These are phyloP conservation scores for Scortechinia acanthostroma DNA, from an alignment of 2,329 filamentous ascomycete species.

Conservation along the genomic window DNA sequence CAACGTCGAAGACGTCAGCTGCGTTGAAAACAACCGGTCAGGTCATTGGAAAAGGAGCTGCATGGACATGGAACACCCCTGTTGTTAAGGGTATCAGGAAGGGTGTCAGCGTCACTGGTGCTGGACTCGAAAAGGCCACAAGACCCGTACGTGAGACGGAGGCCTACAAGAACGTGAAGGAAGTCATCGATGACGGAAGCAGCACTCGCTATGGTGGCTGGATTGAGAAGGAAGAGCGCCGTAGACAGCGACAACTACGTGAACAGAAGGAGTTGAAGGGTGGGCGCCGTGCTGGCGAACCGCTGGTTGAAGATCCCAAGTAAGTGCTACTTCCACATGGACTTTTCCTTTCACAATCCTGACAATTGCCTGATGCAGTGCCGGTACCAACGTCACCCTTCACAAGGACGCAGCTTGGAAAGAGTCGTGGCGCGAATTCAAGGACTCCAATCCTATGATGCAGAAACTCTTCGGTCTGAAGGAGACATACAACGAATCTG, in stretches of 20 bases:
- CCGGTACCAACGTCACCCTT: slow-evolving; percentile 85
- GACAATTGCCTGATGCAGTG: too few relatives aligned
- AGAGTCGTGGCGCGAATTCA: slow-evolving; percentile 95
- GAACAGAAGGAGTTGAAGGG: background rate
- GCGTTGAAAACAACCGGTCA: slow-evolving; percentile 80
- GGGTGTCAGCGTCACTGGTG: slow-evolving; percentile 77
- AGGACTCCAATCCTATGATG: slow-evolving; percentile 79
- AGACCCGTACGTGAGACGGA: slow-evolving; percentile 89
- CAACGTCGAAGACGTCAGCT: slow-evolving; percentile 40
- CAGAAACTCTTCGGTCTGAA: slow-evolving; percentile 84
- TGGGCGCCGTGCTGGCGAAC: slow-evolving; percentile 36
- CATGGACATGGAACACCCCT: slow-evolving; percentile 94
- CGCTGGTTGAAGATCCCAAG: slow-evolving; percentile 78
- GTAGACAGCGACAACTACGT: slow-evolving; percentile 39
- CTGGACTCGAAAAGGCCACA: slow-evolving; percentile 87
- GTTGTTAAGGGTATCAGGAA: slow-evolving; percentile 87
- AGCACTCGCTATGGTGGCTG: slow-evolving; percentile 94
- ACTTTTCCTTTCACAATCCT: too few relatives aligned
- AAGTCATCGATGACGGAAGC: slow-evolving; percentile 94
- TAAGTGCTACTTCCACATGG: slow-evolving; percentile 44
- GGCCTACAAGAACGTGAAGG: slow-evolving; percentile 87
- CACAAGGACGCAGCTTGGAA: slow-evolving; percentile 98
- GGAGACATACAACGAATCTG: slow-evolving; percentile 85
- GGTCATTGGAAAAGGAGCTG: slow-evolving; percentile 80
- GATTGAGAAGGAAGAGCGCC: slow-evolving; percentile 91